Percentiles rank a stretch among this genome's conserved stretches.
Conservation (phyloP, 345 rosid species). For the Citrus medica region DNA sequence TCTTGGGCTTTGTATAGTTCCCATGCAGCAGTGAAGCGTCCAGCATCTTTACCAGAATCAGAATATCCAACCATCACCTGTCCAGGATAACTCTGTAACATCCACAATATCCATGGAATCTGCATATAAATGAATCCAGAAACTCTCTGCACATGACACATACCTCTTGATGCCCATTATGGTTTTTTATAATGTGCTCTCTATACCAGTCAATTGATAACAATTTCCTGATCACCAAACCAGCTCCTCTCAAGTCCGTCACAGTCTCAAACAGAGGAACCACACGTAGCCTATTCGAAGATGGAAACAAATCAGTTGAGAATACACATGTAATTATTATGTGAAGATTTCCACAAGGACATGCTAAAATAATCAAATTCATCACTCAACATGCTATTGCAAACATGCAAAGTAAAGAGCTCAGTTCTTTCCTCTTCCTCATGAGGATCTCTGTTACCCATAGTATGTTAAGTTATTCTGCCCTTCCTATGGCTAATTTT, state of each 20-base stretch:
- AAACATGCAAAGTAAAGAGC: not conserved
- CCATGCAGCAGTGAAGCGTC: constrained; percentile 99
- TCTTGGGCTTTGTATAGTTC: constrained; percentile 99
- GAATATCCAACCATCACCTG: constrained; percentile 99
- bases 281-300: constrained; percentile 68
- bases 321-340: not conserved
- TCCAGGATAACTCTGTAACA: constrained; percentile 15
- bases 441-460: not conserved
- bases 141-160: constrained; percentile 1
- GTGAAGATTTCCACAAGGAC: not conserved
- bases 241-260: constrained; percentile 86
- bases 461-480: not conserved
- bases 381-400: not conserved
- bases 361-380: not conserved
- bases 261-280: constrained; percentile 97
- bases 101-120: not conserved
- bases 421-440: not conserved
- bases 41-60: constrained; percentile 98
- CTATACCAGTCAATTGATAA: constrained; percentile 93
- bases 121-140: not conserved
- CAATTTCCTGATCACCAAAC: constrained; percentile 73
- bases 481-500: not conserved
- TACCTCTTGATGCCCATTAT: constrained; percentile 93
- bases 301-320: not conserved
- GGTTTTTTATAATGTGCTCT: constrained; percentile 75